A percentile compares a stretch with the other conserved stretches of the same genome.
Conservation (phyloP, 306 rosid genomes). For the Pterocarpus santalinus region DNA sequence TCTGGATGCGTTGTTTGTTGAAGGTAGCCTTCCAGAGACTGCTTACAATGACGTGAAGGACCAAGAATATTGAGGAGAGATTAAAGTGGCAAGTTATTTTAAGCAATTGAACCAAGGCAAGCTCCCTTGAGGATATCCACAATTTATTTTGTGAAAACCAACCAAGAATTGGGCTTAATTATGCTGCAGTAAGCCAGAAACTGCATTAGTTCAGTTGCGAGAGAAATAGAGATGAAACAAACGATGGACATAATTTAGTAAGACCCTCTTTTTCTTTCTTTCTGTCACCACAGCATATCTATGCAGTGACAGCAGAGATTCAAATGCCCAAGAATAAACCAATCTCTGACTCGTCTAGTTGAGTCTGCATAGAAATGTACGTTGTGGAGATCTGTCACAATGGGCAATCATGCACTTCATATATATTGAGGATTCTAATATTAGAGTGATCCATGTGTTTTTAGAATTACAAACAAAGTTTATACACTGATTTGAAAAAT, state of each 20-base stretch:
- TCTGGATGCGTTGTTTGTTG: constrained; percentile 45
- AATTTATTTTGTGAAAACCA: background rate
- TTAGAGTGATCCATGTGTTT: background rate
- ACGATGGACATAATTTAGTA: constrained; percentile 4
- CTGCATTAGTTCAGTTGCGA: background rate
- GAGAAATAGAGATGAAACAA: background rate
- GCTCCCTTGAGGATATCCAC: background rate
- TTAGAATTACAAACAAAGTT: background rate
- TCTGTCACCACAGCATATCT: background rate
- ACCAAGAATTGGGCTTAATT: background rate
- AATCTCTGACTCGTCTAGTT: background rate
- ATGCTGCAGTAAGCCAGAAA: background rate
- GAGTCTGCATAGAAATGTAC: constrained; percentile 15
- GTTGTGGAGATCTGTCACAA: background rate
- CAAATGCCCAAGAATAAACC: background rate
- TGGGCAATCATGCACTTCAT: background rate
- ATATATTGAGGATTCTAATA: constrained; percentile 10
- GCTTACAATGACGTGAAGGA: constrained; percentile 54
- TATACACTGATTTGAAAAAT: background rate
- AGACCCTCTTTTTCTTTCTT: background rate
- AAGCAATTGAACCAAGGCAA: constrained; percentile 5
- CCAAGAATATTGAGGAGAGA: constrained; percentile 53
- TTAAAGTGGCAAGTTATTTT: constrained; percentile 47
- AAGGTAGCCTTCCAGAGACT: constrained; percentile 48
- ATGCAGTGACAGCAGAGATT: background rate